These are phyloP conservation scores for Ilyonectria mors-panacis DNA, from an alignment of 2,329 filamentous ascomycete species.

Conservation along the genomic window DNA sequence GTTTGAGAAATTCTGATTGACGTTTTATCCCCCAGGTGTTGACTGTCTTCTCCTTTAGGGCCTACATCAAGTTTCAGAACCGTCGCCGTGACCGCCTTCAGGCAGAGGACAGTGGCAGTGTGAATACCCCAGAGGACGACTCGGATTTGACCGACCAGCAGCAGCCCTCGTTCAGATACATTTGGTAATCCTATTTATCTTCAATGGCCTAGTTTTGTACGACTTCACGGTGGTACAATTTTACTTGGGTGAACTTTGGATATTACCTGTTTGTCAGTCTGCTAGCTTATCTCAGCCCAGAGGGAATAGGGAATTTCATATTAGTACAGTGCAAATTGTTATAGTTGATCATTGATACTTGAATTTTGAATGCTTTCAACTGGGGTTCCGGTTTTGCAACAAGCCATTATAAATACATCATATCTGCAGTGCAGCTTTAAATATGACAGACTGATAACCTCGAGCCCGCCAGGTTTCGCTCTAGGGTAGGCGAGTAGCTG, in stretches of 20 bases:
- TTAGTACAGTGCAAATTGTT: too few species aligned
- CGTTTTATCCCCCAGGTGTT: background rate
- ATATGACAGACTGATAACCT: too few species aligned
- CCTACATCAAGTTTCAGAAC: conserved; percentile 2
- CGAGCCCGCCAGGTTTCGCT: too few species aligned
- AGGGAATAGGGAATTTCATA: too few species aligned
- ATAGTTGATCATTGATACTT: too few species aligned
- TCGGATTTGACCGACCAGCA: conserved; percentile 4
- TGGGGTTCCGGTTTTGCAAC: too few species aligned
- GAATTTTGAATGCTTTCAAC: too few species aligned
- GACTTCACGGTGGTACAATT: background rate
- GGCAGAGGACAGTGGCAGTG: background rate
- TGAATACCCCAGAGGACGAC: background rate
- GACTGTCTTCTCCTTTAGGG: background rate
- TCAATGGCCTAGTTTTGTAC: background rate
- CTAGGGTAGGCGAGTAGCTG: too few species aligned
- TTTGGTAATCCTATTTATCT: background rate
- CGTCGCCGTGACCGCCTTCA: background rate
- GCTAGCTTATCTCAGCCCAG: too few species aligned
- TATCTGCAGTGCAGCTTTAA: too few species aligned
- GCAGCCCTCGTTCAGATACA: conserved; percentile 4
- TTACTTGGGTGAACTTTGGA: background rate
- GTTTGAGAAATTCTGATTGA: background rate
- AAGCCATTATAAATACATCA: too few species aligned
- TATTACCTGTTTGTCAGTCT: too few species aligned